These are phyloP conservation scores for Metarhizium brunneum DNA, from an alignment of 2,329 filamentous ascomycete species.

Conservation along the genomic window DNA sequence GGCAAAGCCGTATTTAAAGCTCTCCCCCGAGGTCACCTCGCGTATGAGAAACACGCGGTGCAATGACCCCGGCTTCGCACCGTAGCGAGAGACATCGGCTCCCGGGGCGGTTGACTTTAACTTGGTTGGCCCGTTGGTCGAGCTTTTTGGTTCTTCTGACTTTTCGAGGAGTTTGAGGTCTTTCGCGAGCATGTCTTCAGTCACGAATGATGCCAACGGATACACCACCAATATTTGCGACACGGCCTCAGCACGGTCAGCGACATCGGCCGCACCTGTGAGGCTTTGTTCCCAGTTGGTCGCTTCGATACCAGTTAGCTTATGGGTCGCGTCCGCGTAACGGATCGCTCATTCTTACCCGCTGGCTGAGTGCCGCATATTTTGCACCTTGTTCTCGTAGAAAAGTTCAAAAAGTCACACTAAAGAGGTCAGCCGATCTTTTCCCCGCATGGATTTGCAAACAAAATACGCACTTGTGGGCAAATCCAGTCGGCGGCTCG, in stretches of 20 bases:
- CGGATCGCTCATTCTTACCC: conserved; percentile 15
- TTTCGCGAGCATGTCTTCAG: conserved; percentile 61
- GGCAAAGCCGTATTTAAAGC: conserved; percentile 74
- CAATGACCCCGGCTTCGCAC: conserved; percentile 65
- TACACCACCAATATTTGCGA: conserved; percentile 72
- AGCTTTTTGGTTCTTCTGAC: conserved; percentile 34
- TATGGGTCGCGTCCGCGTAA: too few relatives aligned
- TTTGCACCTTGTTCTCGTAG: conserved; percentile 28
- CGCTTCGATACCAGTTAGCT: background rate
- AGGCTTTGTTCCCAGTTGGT: conserved; percentile 26
- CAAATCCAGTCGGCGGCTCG: conserved; percentile 25
- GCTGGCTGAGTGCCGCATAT: conserved; percentile 23
- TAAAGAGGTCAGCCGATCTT: conserved; percentile 13
- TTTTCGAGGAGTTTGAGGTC: conserved; percentile 69
- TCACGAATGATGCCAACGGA: conserved; percentile 59
- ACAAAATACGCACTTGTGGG: conserved; percentile 17
- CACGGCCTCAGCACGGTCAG: conserved; percentile 42
- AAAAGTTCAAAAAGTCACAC: conserved; percentile 32
- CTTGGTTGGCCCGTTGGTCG: conserved; percentile 38
- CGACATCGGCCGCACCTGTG: conserved; percentile 39
- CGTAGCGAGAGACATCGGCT: conserved; percentile 49
- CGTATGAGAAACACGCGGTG: conserved; percentile 69
- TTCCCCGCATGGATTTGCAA: background rate
- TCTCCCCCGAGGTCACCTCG: conserved; percentile 60
- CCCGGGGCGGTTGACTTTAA: conserved; percentile 51